phyloP scores from a whole-genome alignment of 805 yeast species.

The Middelhovenomyces tepae region DNA sequence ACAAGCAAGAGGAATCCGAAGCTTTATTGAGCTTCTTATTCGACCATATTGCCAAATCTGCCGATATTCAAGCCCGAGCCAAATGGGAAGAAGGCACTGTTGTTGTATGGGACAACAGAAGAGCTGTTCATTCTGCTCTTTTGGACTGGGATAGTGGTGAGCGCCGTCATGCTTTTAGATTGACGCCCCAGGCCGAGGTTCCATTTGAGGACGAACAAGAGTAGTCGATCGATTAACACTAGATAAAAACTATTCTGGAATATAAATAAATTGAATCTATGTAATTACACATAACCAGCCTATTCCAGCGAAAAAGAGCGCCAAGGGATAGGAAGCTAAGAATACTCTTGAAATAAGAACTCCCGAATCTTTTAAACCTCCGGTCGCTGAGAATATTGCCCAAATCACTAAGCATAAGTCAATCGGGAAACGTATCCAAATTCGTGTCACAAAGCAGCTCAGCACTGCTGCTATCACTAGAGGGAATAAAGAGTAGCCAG shows the following conservation, averaged over 20 bases:
- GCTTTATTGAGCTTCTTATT: conserved; percentile 37
- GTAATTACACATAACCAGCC: conserved; percentile 63
- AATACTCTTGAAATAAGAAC: conserved; percentile 53
- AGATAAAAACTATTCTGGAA: background rate
- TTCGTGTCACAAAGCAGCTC: conserved; percentile 40
- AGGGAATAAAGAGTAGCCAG: conserved; percentile 65
- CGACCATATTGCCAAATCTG: conserved; percentile 39
- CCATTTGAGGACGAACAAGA: conserved; percentile 13
- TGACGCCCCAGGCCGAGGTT: conserved; percentile 69
- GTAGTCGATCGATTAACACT: background rate
- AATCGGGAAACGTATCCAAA: conserved; percentile 40
- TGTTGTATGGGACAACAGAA: conserved; percentile 71
- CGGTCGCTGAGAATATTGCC: conserved; percentile 56
- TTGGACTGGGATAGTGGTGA: conserved; percentile 63
- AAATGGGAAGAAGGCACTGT: conserved; percentile 64
- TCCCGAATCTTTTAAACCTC: conserved; percentile 53
- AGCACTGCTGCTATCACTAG: conserved; percentile 45
- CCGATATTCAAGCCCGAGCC: conserved; percentile 64
- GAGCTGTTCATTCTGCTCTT: conserved; percentile 58
- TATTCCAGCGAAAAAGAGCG: conserved; percentile 49
- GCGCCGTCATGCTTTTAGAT: conserved; percentile 63
- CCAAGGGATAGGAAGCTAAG: conserved; percentile 59
- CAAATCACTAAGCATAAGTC: conserved; percentile 43
- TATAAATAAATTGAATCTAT: conserved; percentile 8
- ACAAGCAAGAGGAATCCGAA: conserved; percentile 61